These are phyloP conservation scores for Endotrypanum monterogeii DNA, from an alignment of 208 protist species.

Conservation along the genomic window DNA sequence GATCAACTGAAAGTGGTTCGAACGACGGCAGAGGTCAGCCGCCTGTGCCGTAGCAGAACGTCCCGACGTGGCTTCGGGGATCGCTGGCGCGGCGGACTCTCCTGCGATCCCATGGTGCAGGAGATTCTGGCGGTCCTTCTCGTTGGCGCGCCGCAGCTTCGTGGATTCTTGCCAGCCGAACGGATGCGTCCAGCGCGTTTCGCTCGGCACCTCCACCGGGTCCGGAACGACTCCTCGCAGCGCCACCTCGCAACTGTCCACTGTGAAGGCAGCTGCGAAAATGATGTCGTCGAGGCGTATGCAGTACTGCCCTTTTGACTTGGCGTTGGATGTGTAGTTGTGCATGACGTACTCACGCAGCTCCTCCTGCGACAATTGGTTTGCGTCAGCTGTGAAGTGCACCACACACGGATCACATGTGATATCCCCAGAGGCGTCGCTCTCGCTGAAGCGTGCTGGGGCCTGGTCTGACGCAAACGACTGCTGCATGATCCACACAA, in stretches of 20 bases:
- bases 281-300: conserved; percentile 34
- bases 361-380: conserved; percentile 32
- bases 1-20: conserved; percentile 33
- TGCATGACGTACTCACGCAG: conserved; percentile 53
- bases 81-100: not conserved
- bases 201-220: conserved; percentile 48
- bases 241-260: conserved; percentile 31
- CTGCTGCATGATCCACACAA: conserved; percentile 70
- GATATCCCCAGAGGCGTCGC: not conserved
- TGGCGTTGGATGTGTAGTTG: conserved; percentile 10
- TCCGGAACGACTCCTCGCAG: conserved; percentile 7
- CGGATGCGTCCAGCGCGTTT: conserved; percentile 60
- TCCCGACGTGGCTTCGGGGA: not conserved
- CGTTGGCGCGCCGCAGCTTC: conserved; percentile 41
- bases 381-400: conserved; percentile 74
- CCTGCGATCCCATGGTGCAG: conserved; percentile 13
- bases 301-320: not conserved
- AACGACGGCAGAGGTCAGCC: conserved; percentile 17
- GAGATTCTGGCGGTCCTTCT: conserved; percentile 38
- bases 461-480: conserved; percentile 53
- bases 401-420: conserved; percentile 35
- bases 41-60: conserved; percentile 9
- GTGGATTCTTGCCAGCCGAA: conserved; percentile 60
- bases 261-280: conserved; percentile 54
- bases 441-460: conserved; percentile 9